Evolutionary conservation across 164 flowering plant genomes (phyloP).

Genomic region (Tetracentron sinense): DNA sequence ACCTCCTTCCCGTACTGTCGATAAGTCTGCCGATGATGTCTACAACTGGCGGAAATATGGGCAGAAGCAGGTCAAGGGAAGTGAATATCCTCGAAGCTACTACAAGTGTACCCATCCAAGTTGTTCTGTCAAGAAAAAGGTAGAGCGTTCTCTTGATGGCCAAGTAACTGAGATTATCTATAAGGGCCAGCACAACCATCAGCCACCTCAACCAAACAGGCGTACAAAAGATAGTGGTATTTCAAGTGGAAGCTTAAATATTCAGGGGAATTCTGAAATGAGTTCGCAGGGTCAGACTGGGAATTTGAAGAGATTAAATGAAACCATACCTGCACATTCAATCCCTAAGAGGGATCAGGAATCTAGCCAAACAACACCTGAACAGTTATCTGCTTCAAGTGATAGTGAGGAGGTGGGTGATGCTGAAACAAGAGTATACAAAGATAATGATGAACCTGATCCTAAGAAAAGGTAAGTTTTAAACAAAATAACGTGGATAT

Average conservation of each 20-base stretch:
- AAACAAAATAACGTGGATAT: neutral
- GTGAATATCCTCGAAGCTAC: constrained; percentile 89
- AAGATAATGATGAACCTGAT: constrained; percentile 55
- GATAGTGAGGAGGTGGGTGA: constrained; percentile 52
- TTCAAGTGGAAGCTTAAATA: constrained; percentile 27
- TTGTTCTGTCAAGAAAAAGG: constrained; percentile 92
- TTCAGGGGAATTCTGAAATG: constrained; percentile 31
- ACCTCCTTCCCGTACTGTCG: constrained; percentile 31
- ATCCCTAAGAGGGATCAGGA: constrained; percentile 31
- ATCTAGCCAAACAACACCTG: constrained; percentile 30
- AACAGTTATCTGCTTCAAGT: constrained; percentile 40
- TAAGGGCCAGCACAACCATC: constrained; percentile 89
- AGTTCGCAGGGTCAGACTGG: constrained; percentile 25
- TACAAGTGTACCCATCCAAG: constrained; percentile 75
- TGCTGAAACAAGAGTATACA: constrained; percentile 29
- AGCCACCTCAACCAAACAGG: constrained; percentile 45
- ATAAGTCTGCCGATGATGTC: constrained; percentile 79
- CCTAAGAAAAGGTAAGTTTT: constrained; percentile 67
- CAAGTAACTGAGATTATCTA: constrained; percentile 85
- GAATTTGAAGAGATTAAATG: constrained; percentile 25
- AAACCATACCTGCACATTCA: constrained; percentile 19
- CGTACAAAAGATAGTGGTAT: constrained; percentile 51
- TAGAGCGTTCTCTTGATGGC: constrained; percentile 80
- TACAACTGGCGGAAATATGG: constrained; percentile 98
- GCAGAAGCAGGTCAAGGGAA: constrained; percentile 92